Percentiles rank a stretch among this genome's conserved stretches.
Conservation (phyloP, 352 stramenopile species). For the Globisporangium emineosum region DNA sequence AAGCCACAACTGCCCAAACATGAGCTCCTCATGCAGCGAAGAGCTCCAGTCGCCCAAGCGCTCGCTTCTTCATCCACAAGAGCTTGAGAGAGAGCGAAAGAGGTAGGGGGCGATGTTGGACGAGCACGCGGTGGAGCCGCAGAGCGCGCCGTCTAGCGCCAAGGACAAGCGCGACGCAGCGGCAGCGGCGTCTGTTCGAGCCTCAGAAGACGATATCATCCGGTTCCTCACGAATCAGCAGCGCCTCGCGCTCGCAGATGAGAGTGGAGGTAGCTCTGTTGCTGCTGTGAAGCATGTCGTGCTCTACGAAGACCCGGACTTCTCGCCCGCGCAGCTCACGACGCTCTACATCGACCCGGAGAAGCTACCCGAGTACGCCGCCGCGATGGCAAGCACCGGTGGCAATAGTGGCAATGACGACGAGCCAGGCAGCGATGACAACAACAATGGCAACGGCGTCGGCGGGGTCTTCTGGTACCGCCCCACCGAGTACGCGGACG, state of each 20-base stretch:
- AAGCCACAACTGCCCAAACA: not conserved
- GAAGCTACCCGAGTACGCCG: conserved; percentile 62
- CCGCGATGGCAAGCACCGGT: conserved; percentile 4
- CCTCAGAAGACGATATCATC: conserved; percentile 47
- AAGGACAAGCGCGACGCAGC: not conserved
- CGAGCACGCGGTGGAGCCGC: not conserved
- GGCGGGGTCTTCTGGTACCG: conserved; percentile 54
- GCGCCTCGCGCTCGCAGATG: conserved; percentile 7
- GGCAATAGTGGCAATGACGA: not conserved
- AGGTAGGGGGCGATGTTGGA: not conserved
- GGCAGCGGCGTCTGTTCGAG: not conserved
- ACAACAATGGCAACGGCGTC: conserved; percentile 7
- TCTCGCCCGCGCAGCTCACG: conserved; percentile 34
- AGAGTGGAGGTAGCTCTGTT: not conserved
- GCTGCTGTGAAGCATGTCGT: not conserved
- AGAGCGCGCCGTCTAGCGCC: not conserved
- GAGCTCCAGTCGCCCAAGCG: not conserved
- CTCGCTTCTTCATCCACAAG: not conserved
- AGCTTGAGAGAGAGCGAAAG: not conserved
- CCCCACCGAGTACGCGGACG: conserved; percentile 65
- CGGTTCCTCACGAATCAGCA: conserved; percentile 28
- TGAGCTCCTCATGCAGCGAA: not conserved
- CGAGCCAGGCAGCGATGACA: not conserved
- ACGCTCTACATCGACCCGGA: conserved; percentile 57
- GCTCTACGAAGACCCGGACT: conserved; percentile 63